These are phyloP conservation scores for Salix suchowensis DNA, from an alignment of 345 rosid species.

Conservation along the genomic window DNA sequence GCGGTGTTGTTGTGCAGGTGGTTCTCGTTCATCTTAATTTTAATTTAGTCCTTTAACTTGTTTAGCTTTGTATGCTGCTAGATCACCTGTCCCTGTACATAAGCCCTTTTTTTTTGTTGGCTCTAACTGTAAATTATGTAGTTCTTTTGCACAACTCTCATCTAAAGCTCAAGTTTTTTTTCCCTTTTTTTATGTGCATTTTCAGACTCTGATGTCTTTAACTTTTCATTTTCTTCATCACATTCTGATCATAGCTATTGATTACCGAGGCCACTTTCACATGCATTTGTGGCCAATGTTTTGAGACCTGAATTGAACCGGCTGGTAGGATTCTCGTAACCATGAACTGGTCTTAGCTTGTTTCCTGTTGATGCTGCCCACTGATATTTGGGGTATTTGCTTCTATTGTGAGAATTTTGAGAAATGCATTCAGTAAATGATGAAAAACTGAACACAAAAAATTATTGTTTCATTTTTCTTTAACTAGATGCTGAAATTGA, in stretches of 20 bases:
- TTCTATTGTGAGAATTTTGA: too few species aligned
- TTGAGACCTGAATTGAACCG: too few species aligned
- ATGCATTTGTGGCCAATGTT: too few species aligned
- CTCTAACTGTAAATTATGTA: neutral
- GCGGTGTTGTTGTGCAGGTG: slow-evolving; percentile 99
- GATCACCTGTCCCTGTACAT: neutral
- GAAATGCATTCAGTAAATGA: too few species aligned
- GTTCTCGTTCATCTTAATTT: neutral
- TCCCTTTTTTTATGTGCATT: neutral
- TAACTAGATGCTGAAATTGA: too few species aligned
- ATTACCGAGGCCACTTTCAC: neutral
- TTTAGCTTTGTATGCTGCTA: neutral
- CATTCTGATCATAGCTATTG: neutral
- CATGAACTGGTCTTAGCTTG: too few species aligned
- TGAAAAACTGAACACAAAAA: too few species aligned
- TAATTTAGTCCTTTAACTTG: neutral
- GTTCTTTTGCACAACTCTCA: neutral
- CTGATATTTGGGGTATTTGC: too few species aligned
- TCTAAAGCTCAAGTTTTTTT: neutral
- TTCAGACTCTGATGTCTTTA: neutral
- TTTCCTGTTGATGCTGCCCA: too few species aligned
- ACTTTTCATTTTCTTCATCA: neutral
- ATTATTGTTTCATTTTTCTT: too few species aligned
- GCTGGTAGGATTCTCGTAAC: too few species aligned
- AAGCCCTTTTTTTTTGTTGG: neutral